A percentile compares a stretch with the other conserved stretches of the same genome.
phyloP scores from a whole-genome alignment of 208 protist species.

The Porcisia hertigi region DNA sequence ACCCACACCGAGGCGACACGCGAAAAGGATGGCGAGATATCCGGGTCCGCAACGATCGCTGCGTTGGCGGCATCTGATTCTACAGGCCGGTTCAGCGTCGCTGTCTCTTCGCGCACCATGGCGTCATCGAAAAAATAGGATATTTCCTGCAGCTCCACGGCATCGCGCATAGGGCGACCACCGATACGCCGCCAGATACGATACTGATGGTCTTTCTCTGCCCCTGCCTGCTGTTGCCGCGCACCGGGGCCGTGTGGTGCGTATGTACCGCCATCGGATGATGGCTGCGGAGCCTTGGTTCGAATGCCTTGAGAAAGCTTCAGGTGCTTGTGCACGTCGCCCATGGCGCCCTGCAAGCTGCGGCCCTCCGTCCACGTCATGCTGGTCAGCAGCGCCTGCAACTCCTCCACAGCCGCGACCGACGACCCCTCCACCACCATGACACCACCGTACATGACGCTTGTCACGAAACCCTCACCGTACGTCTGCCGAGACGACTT shows the following conservation, averaged over 20 bases:
- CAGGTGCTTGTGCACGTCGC: conserved; percentile 46
- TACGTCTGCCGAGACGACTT: conserved; percentile 33
- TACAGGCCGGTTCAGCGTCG: conserved; percentile 16
- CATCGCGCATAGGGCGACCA: conserved; percentile 61
- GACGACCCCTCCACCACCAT: conserved; percentile 68
- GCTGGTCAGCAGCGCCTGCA: conserved; percentile 46
- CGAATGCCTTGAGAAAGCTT: conserved; percentile 13
- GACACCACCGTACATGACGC: conserved; percentile 85
- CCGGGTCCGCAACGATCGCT: conserved; percentile 20
- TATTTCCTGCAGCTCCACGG: conserved; percentile 61
- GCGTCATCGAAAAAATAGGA: conserved; percentile 38
- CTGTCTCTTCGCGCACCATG: conserved; percentile 25
- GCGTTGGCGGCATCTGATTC: not conserved
- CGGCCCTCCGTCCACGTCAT: conserved; percentile 48
- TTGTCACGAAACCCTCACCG: conserved; percentile 85
- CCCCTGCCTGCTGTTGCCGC: not conserved
- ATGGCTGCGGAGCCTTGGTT: conserved; percentile 7
- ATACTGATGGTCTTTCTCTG: conserved; percentile 29
- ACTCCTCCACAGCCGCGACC: conserved; percentile 27
- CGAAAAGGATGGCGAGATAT: conserved; percentile 42
- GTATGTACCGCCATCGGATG: not conserved
- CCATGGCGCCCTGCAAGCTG: conserved; percentile 30
- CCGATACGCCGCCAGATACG: conserved; percentile 61
- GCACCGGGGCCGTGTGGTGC: not conserved
- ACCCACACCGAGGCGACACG: conserved; percentile 70